phyloP scores from a whole-genome alignment of 2,329 filamentous ascomycete genomes.

The Monosporascus cannonballus region DNA sequence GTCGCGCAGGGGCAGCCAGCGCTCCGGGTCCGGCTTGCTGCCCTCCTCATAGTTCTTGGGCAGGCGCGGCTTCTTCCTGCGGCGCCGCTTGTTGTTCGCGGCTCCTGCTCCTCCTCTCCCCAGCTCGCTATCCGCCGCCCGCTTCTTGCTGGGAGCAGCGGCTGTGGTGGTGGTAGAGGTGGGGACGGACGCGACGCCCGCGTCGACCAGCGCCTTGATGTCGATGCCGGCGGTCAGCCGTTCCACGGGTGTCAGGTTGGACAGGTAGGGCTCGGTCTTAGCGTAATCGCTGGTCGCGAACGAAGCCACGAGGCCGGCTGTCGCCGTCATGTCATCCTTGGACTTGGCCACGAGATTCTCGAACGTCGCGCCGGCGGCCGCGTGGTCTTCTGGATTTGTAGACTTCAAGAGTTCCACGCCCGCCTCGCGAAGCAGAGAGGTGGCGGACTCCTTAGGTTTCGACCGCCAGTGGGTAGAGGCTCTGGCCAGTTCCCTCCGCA shows the following conservation, averaged over 20 bases:
- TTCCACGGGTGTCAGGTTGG: conserved; percentile 55
- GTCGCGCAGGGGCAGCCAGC: conserved; percentile 89
- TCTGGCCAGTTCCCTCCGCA: conserved; percentile 68
- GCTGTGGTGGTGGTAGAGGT: not conserved
- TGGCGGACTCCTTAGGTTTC: conserved; percentile 45
- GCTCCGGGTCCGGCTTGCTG: conserved; percentile 80
- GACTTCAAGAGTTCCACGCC: conserved; percentile 79
- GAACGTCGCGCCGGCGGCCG: conserved; percentile 73
- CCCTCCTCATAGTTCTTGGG: conserved; percentile 70
- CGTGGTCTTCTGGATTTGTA: conserved; percentile 59
- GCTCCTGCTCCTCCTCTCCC: conserved; percentile 31
- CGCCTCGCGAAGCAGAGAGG: conserved; percentile 72
- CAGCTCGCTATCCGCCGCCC: conserved; percentile 33
- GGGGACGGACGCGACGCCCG: conserved; percentile 50
- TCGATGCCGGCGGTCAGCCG: conserved; percentile 57
- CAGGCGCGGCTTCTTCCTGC: conserved; percentile 46
- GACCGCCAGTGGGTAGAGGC: conserved; percentile 77
- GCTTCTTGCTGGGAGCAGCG: conserved; percentile 36
- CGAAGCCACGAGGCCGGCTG: conserved; percentile 81
- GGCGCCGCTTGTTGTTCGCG: conserved; percentile 35
- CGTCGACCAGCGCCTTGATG: conserved; percentile 55
- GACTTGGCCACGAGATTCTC: conserved; percentile 61
- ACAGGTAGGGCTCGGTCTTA: conserved; percentile 48
- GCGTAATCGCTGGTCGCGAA: conserved; percentile 57
- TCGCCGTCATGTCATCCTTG: conserved; percentile 60